These are phyloP conservation scores for Scalesia atractyloides DNA, from an alignment of 129 eudicot genomes.

Conservation along the genomic window DNA sequence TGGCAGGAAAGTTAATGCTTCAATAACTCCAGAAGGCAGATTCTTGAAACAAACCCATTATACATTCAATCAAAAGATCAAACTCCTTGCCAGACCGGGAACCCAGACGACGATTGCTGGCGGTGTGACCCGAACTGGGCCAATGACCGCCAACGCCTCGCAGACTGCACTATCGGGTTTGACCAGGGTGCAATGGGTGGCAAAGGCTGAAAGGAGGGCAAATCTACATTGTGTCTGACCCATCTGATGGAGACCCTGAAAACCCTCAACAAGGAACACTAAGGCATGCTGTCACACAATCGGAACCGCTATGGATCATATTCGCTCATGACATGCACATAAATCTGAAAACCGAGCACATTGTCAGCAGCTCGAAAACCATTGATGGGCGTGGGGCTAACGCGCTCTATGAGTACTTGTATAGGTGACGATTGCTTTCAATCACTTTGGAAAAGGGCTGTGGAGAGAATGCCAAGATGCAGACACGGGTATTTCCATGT, in stretches of 20 bases:
- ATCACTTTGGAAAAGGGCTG: constrained; percentile 71
- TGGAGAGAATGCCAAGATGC: constrained; percentile 88
- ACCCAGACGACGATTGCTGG: constrained; percentile 97
- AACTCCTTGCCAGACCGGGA: constrained; percentile 67
- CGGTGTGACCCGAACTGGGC: constrained; percentile 88
- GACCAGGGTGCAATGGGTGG: constrained; percentile 85
- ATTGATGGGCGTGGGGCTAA: constrained; percentile 79
- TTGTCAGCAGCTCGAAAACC: constrained; percentile 77
- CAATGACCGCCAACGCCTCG: constrained; percentile 70
- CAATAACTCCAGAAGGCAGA: constrained; percentile 58
- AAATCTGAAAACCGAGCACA: constrained; percentile 66
- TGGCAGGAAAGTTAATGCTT: constrained; percentile 64
- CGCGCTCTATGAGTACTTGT: background rate
- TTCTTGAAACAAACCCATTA: constrained; percentile 35
- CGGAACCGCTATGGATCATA: constrained; percentile 83
- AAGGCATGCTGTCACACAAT: constrained; percentile 74
- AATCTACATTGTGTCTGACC: constrained; percentile 63
- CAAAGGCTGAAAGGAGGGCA: constrained; percentile 93
- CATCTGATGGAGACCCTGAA: constrained; percentile 71
- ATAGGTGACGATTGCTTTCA: constrained; percentile 89
- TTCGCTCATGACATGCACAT: constrained; percentile 73
- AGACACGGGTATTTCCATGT: constrained; percentile 90
- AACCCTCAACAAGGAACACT: constrained; percentile 88
- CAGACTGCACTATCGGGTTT: constrained; percentile 91
- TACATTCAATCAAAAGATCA: constrained; percentile 29